Percentiles rank a stretch among this genome's conserved stretches.
phyloP scores from a whole-genome alignment of 2,329 filamentous ascomycete species.

The Ceratocystis harringtonii region DNA sequence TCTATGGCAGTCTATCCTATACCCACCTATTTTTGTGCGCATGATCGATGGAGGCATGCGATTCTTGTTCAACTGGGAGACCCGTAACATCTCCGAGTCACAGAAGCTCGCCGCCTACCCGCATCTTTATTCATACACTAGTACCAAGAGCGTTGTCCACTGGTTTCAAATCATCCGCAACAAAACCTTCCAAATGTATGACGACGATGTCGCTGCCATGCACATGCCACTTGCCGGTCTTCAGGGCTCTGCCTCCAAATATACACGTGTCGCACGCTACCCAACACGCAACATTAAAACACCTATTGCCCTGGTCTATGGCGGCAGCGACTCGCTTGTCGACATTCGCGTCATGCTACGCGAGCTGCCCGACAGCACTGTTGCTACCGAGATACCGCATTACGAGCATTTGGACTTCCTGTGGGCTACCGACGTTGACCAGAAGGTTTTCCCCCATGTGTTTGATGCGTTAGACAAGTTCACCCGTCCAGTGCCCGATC shows the following conservation, averaged over 20 bases:
- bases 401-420: slow-evolving; percentile 97
- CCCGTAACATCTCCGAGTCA: slow-evolving; percentile 63
- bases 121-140: slow-evolving; percentile 92
- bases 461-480: slow-evolving; percentile 74
- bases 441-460: slow-evolving; percentile 77
- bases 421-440: slow-evolving; percentile 76
- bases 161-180: slow-evolving; percentile 99
- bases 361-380: slow-evolving; percentile 70
- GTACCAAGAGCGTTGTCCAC: slow-evolving; percentile 91
- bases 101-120: slow-evolving; percentile 94
- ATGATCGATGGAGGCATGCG: slow-evolving; percentile 67
- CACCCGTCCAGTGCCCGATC: slow-evolving; percentile 37
- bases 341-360: slow-evolving; percentile 87
- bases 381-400: slow-evolving; percentile 73
- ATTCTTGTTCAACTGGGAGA: slow-evolving; percentile 83
- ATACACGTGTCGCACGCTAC: slow-evolving; percentile 92
- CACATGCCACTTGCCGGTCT: slow-evolving; percentile 37
- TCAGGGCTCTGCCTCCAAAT: slow-evolving; percentile 52
- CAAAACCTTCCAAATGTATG: slow-evolving; percentile 94
- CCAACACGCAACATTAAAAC: slow-evolving; percentile 95
- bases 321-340: slow-evolving; percentile 82
- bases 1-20: slow-evolving; percentile 94
- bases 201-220: slow-evolving; percentile 58
- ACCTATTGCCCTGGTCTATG: slow-evolving; percentile 84
- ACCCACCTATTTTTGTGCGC: slow-evolving; percentile 82